Percentiles rank a stretch among this genome's conserved stretches.
Conservation (phyloP, 345 rosid genomes). For the Punica granatum region DNA sequence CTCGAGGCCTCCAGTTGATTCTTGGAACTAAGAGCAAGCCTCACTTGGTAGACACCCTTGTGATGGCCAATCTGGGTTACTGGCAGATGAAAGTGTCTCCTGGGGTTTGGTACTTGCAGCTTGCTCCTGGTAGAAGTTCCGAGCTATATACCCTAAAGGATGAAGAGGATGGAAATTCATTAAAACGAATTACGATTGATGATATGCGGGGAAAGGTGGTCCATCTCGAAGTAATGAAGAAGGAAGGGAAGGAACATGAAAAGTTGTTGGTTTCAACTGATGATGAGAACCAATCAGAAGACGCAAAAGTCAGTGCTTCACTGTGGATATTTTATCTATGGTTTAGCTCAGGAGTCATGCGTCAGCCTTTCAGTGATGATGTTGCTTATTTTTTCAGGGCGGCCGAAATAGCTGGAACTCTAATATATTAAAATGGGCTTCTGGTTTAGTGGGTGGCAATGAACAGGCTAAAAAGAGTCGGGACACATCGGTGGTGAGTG, state of each 20-base stretch:
- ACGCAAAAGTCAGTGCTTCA: conserved; percentile 39
- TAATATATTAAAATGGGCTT: conserved; percentile 88
- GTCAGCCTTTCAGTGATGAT: background rate
- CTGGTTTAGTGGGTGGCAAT: conserved; percentile 68
- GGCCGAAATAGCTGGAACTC: conserved; percentile 62
- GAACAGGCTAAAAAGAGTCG: conserved; percentile 40
- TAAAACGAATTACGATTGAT: conserved; percentile 69
- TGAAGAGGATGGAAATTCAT: conserved; percentile 41
- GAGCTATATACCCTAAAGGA: conserved; percentile 69
- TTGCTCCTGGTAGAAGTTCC: conserved; percentile 95
- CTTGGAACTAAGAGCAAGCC: conserved; percentile 88
- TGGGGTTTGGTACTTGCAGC: conserved; percentile 97
- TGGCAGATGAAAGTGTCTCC: conserved; percentile 99
- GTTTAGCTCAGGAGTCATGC: background rate
- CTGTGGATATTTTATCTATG: background rate
- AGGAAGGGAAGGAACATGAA: conserved; percentile 89
- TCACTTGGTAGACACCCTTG: conserved; percentile 94
- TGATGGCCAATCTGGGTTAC: conserved; percentile 99
- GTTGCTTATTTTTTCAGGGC: conserved; percentile 30
- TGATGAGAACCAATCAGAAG: conserved; percentile 37
- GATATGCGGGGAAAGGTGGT: conserved; percentile 96
- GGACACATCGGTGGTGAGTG: conserved; percentile 9
- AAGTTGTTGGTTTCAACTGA: conserved; percentile 64
- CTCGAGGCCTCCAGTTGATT: conserved; percentile 97
- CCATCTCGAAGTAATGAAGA: conserved; percentile 82